Evolutionary conservation across 345 rosid species (phyloP).

Genomic region (Erucastrum elatum): DNA sequence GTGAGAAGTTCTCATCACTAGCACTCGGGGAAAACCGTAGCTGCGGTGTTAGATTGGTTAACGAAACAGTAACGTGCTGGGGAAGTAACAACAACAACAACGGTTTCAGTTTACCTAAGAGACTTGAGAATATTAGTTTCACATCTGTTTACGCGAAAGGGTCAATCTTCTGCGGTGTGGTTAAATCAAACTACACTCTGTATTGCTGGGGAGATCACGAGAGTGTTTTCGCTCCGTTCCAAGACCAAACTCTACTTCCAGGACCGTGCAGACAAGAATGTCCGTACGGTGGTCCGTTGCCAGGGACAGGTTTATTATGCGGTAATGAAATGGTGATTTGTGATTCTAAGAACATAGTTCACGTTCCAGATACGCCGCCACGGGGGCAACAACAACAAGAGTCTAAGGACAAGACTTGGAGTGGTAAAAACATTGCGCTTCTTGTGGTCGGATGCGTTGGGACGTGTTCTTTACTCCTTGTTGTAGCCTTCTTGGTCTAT

Average conservation of each 20-base stretch:
- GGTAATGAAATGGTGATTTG: conserved; percentile 10
- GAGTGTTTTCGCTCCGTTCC: conserved; percentile 42
- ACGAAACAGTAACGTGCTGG: conserved; percentile 62
- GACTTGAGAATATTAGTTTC: conserved; percentile 32
- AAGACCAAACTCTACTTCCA: conserved; percentile 40
- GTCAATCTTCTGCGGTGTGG: conserved; percentile 64
- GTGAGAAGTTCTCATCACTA: conserved; percentile 46
- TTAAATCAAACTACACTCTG: conserved; percentile 37
- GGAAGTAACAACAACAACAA: conserved; percentile 40
- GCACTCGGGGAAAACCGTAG: conserved; percentile 64
- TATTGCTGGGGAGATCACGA: conserved; percentile 63
- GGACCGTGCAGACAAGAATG: conserved; percentile 57
- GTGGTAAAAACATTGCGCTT: conserved; percentile 46
- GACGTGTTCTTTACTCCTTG: conserved; percentile 42
- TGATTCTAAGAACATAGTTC: background rate
- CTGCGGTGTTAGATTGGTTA: conserved; percentile 51
- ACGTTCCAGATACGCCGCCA: background rate
- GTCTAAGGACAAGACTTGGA: conserved; percentile 38
- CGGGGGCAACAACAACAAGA: too few species aligned
- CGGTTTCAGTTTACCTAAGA: conserved; percentile 48
- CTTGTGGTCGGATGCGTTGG: conserved; percentile 69
- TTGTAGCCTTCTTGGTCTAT: conserved; percentile 46
- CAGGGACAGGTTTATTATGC: conserved; percentile 39
- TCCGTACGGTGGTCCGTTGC: conserved; percentile 34
- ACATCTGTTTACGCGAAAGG: conserved; percentile 54